A percentile compares a stretch with the other conserved stretches of the same genome.
Evolutionary conservation across 371 early-diverging fungal genomes (phyloP).

Genomic region (Chytridium lagenaria): DNA sequence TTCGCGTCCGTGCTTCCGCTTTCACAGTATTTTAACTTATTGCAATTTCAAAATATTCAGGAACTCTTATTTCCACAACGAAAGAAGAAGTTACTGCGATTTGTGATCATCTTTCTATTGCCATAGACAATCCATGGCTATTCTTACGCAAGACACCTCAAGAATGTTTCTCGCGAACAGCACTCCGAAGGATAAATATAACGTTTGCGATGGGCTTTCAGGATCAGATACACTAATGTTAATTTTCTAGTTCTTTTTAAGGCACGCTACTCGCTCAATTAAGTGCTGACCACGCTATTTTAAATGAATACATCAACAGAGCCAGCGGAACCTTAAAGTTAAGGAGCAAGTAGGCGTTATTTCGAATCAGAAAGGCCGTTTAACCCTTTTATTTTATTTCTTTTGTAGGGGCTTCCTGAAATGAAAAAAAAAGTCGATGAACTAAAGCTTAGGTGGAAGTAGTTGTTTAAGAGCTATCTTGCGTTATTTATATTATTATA

Average conservation of each 20-base stretch:
- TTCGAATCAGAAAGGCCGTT: not conserved
- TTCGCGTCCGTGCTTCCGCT: not conserved
- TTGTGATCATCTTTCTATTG: slow-evolving; percentile 86
- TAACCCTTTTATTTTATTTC: slow-evolving; percentile 41
- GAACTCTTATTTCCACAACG: slow-evolving; percentile 64
- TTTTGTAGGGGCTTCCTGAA: slow-evolving; percentile 59
- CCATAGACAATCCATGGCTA: slow-evolving; percentile 92
- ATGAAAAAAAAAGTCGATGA: slow-evolving; percentile 35
- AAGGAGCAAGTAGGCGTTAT: slow-evolving; percentile 56
- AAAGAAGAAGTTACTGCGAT: slow-evolving; percentile 83
- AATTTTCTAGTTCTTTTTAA: slow-evolving; percentile 71
- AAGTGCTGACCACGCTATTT: slow-evolving; percentile 68
- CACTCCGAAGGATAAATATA: slow-evolving; percentile 83
- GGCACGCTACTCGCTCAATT: slow-evolving; percentile 87
- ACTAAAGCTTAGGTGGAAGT: slow-evolving; percentile 36
- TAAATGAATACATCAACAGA: slow-evolving; percentile 72
- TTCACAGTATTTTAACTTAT: too few relatives aligned
- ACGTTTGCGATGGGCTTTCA: slow-evolving; percentile 45
- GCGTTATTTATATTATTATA: too few relatives aligned
- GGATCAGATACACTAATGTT: not conserved
- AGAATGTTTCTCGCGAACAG: slow-evolving; percentile 85
- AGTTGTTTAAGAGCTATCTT: slow-evolving; percentile 45
- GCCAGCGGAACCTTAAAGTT: slow-evolving; percentile 61
- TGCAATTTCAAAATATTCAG: slow-evolving; percentile 15
- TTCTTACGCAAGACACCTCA: slow-evolving; percentile 93